These are phyloP conservation scores for Vicia sativa DNA, from an alignment of 306 rosid species.

Conservation along the genomic window DNA sequence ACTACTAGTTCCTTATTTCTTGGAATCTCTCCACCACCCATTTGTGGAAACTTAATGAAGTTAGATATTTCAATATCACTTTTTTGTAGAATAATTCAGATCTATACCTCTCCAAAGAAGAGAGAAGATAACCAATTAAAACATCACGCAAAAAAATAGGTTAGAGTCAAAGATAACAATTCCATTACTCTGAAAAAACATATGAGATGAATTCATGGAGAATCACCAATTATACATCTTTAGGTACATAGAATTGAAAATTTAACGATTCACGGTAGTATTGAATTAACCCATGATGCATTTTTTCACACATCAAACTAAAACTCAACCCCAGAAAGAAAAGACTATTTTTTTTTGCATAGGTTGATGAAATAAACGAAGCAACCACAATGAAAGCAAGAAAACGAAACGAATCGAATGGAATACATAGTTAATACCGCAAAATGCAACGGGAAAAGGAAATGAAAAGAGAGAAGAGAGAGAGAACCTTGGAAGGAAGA, in stretches of 20 bases:
- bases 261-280: neutral
- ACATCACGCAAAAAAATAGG: slow-evolving; percentile 5
- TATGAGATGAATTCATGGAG: neutral
- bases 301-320: slow-evolving; percentile 1
- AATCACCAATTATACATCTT: neutral
- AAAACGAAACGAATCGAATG: neutral
- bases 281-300: neutral
- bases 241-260: neutral
- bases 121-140: slow-evolving; percentile 19
- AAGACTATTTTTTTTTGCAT: neutral
- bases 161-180: neutral
- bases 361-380: slow-evolving; percentile 15
- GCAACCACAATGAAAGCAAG: neutral
- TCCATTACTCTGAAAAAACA: neutral
- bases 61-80: neutral
- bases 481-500: slow-evolving; percentile 43
- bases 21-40: slow-evolving; percentile 24
- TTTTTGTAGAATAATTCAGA: slow-evolving; percentile 22
- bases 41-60: neutral
- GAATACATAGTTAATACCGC: neutral
- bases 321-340: slow-evolving; percentile 8
- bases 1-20: slow-evolving; percentile 15
- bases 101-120: slow-evolving; percentile 14
- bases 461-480: neutral
- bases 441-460: neutral